Evolutionary conservation across 805 yeast genomes (phyloP).

Genomic region (Vanderwaltozyma polyspora): DNA sequence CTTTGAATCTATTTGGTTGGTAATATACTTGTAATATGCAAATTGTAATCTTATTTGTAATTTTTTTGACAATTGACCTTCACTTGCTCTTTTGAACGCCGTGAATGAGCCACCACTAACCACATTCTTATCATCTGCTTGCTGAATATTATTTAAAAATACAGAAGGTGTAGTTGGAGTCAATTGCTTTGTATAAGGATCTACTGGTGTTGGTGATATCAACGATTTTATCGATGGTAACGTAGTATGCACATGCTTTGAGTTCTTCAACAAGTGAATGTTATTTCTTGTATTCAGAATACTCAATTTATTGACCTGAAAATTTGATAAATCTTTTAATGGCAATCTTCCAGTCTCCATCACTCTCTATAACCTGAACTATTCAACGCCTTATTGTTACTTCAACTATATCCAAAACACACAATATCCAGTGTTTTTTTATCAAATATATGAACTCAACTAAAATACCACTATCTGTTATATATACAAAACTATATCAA

Average conservation of each 20-base stretch:
- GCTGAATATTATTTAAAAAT: no score
- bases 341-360: constrained; percentile 14
- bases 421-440: no score
- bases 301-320: constrained; percentile 16
- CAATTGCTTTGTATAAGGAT: no score
- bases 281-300: constrained; percentile 1
- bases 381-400: no score
- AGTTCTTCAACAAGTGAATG: neutral
- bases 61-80: constrained; percentile 16
- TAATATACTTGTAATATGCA: constrained; percentile 42
- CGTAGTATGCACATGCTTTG: constrained; percentile 1
- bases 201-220: constrained; percentile 6
- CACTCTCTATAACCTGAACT: no score
- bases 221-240: constrained; percentile 16
- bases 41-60: constrained; percentile 38
- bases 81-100: neutral
- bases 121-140: neutral
- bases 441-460: no score
- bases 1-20: constrained; percentile 32
- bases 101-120: neutral
- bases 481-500: no score
- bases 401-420: no score
- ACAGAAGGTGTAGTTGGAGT: no score
- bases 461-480: no score
- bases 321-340: constrained; percentile 18